Base-by-base conservation (phyloP, 2,329 filamentous ascomycete genomes). In the Hymenoscyphus fraxineus region DNA sequence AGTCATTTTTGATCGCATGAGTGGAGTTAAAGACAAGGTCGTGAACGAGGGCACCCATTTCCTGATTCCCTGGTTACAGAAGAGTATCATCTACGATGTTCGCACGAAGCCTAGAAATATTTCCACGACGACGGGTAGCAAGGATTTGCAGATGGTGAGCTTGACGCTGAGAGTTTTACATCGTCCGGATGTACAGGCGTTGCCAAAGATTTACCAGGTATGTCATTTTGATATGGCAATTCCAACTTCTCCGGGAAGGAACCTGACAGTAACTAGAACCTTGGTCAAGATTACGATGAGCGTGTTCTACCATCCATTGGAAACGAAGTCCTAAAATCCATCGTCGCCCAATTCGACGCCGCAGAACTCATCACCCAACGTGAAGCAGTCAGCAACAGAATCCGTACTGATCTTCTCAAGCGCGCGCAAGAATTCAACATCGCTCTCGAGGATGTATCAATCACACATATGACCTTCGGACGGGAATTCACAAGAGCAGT, bases 61-160 rank as follows among this genome's bases (percentile, higher is more conserved):
- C 79, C 82, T 99, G 63, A 80, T 99, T 44, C 95, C 95, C 7
- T 99, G 95, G 95, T 81, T 99, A 77, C 95, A 99, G 80, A 90
- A 88, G 79, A 91, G 90, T 73, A 93, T 99, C 80, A 84, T 96
- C 77, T 99, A 96, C 78, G 95, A 99, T 81, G 95, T 99, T 70
- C 89, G 95, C 69, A 99, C 96, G 64, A 96, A 96, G 85, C 95
- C 95, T 67, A 87, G 95, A 76, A 98, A 97, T 78, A 98, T 99
- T 77, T 92, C 91, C 71, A 99, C 95, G 35, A 99, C 95, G 31
- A 99, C 95, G 13, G 95, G 95, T 65, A 94, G 90, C 85, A 99
- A 99, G 87, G 95, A 99, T 81, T 80, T 99, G 84, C 95, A 99
- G 83, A 99, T 99, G 95, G 95, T 99, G 75, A 97, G 93, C 85